Evolutionary conservation across 1,284 basidiomycete species (phyloP).

Genomic region (Xanthoconium separans): DNA sequence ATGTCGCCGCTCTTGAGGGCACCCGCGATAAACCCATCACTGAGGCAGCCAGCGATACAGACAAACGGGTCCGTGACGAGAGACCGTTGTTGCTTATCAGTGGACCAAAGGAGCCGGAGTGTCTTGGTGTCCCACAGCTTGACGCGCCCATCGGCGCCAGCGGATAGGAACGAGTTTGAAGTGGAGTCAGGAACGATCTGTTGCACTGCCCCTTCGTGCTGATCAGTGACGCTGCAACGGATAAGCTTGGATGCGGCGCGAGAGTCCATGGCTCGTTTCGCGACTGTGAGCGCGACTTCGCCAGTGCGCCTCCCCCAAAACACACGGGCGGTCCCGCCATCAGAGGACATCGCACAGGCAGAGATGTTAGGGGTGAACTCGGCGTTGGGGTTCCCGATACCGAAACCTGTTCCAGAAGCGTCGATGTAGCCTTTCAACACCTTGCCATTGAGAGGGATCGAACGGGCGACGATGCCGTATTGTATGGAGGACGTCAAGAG

Average conservation of each 20-base stretch:
- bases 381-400: slow-evolving; percentile 74
- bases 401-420: slow-evolving; percentile 61
- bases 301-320: slow-evolving; percentile 79
- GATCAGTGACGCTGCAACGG: slow-evolving; percentile 50
- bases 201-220: slow-evolving; percentile 58
- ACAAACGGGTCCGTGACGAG: slow-evolving; percentile 48
- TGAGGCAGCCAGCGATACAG: slow-evolving; percentile 45
- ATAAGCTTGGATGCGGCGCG: slow-evolving; percentile 47
- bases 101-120: slow-evolving; percentile 61
- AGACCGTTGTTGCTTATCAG: slow-evolving; percentile 36
- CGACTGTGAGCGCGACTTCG: slow-evolving; percentile 62
- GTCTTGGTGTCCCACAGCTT: slow-evolving; percentile 69
- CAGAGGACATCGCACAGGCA: slow-evolving; percentile 53
- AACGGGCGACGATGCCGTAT: slow-evolving; percentile 76
- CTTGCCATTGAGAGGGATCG: slow-evolving; percentile 68
- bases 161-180: slow-evolving; percentile 47
- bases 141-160: slow-evolving; percentile 59
- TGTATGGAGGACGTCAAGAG: slow-evolving; percentile 67
- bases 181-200: slow-evolving; percentile 49
- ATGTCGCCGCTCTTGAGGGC: slow-evolving; percentile 56
- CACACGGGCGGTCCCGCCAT: slow-evolving; percentile 67
- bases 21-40: slow-evolving; percentile 47
- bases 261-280: slow-evolving; percentile 57
- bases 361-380: slow-evolving; percentile 74
- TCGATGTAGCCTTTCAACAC: slow-evolving; percentile 74